phyloP scores from a whole-genome alignment of 2,329 filamentous ascomycete genomes.

The Monosporascus sp. region DNA sequence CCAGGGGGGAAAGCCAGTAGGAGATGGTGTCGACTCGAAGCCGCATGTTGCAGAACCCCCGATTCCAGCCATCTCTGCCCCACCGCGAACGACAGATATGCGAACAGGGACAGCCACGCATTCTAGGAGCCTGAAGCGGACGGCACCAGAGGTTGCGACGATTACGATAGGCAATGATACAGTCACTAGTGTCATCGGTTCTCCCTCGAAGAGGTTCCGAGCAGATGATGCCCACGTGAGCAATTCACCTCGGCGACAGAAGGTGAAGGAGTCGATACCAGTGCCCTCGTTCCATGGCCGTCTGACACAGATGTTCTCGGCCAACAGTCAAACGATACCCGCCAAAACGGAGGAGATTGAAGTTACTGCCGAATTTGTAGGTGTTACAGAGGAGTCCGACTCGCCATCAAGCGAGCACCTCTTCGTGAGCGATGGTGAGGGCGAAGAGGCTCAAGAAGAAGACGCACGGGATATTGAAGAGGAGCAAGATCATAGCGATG shows the following conservation, averaged over 20 bases:
- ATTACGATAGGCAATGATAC: constrained; percentile 70
- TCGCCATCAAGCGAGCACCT: constrained; percentile 19
- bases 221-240: constrained; percentile 31
- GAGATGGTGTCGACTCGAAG: neutral
- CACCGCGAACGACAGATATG: constrained; percentile 22
- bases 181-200: constrained; percentile 60
- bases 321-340: constrained; percentile 23
- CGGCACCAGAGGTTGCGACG: constrained; percentile 60
- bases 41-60: constrained; percentile 17
- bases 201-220: constrained; percentile 41
- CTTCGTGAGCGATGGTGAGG: constrained; percentile 24
- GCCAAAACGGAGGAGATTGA: constrained; percentile 7
- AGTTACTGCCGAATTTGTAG: constrained; percentile 5
- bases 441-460: constrained; percentile 18
- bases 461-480: constrained; percentile 16
- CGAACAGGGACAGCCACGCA: constrained; percentile 15
- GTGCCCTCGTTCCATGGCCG: constrained; percentile 39
- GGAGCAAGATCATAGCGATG: constrained; percentile 12
- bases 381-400: constrained; percentile 15
- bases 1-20: constrained; percentile 2
- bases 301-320: constrained; percentile 39
- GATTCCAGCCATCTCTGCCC: constrained; percentile 28
- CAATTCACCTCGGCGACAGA: constrained; percentile 24
- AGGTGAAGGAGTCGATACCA: constrained; percentile 15
- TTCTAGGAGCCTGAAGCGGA: constrained; percentile 43